Evolutionary conservation across 306 rosid species (phyloP).

Genomic region (Nissolia schottii): DNA sequence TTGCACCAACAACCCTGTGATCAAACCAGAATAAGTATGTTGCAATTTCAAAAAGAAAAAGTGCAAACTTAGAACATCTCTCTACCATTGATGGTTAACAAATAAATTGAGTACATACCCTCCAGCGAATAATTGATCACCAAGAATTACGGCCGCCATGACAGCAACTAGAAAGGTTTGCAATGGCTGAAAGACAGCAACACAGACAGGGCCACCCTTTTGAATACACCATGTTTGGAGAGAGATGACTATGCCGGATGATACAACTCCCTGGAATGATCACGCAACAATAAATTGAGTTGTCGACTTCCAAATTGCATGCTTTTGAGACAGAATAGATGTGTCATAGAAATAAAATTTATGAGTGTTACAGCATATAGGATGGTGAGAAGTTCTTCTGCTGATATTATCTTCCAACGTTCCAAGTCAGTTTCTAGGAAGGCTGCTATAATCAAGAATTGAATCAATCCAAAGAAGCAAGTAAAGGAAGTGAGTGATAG

Average conservation of each 20-base stretch:
- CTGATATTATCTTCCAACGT: slow-evolving; percentile 55
- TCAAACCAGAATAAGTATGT: background rate
- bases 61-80: no score
- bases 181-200: slow-evolving; percentile 50
- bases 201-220: slow-evolving; percentile 53
- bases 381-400: slow-evolving; percentile 53
- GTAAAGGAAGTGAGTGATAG: slow-evolving; percentile 56
- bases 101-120: slow-evolving; percentile 29
- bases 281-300: background rate
- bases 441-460: slow-evolving; percentile 66
- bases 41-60: background rate
- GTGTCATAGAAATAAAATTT: background rate
- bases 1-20: slow-evolving; percentile 43
- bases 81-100: background rate
- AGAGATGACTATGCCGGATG: slow-evolving; percentile 48
- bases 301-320: background rate
- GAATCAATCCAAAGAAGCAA: slow-evolving; percentile 72
- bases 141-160: slow-evolving; percentile 39
- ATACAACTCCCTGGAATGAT: slow-evolving; percentile 45
- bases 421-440: slow-evolving; percentile 50
- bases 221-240: slow-evolving; percentile 73
- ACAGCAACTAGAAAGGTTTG: slow-evolving; percentile 43
- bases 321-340: background rate
- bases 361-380: slow-evolving; percentile 55
- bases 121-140: slow-evolving; percentile 37